Conservation (phyloP, 2,329 filamentous ascomycete genomes). For the Colletotrichum echinochloae region DNA sequence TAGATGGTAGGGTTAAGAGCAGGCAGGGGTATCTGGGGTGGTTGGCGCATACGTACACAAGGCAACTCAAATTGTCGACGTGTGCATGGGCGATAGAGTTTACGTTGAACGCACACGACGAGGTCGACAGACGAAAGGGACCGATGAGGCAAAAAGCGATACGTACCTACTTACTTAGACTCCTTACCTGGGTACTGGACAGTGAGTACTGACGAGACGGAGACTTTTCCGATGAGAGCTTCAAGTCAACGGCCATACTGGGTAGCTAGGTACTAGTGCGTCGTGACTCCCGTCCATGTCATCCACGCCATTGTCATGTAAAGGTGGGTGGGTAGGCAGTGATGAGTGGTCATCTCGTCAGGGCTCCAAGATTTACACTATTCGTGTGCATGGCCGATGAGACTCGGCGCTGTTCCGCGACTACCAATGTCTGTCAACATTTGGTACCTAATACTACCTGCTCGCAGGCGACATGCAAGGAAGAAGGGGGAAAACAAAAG, state of each 20-base stretch:
- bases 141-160: conserved; percentile 24
- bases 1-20: too few relatives aligned
- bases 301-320: background rate
- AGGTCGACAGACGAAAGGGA: conserved; percentile 6
- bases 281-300: background rate
- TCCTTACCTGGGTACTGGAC: too few relatives aligned
- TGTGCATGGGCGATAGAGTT: conserved; percentile 10
- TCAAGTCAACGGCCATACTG: conserved; percentile 6
- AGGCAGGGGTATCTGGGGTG: too few relatives aligned
- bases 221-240: background rate
- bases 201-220: too few relatives aligned
- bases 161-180: conserved; percentile 21
- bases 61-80: conserved; percentile 6
- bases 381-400: background rate
- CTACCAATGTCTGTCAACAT: background rate
- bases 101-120: conserved; percentile 18
- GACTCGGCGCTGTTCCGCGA: conserved; percentile 7
- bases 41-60: conserved; percentile 1
- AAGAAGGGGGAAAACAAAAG: too few relatives aligned
- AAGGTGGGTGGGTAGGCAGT: too few relatives aligned
- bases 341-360: too few relatives aligned
- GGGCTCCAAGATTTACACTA: too few relatives aligned
- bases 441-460: too few relatives aligned
- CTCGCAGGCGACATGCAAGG: too few relatives aligned
- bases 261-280: too few relatives aligned